Evolutionary conservation across 2,329 filamentous ascomycete genomes (phyloP).

Genomic region (Phyllosticta citrichinensis): DNA sequence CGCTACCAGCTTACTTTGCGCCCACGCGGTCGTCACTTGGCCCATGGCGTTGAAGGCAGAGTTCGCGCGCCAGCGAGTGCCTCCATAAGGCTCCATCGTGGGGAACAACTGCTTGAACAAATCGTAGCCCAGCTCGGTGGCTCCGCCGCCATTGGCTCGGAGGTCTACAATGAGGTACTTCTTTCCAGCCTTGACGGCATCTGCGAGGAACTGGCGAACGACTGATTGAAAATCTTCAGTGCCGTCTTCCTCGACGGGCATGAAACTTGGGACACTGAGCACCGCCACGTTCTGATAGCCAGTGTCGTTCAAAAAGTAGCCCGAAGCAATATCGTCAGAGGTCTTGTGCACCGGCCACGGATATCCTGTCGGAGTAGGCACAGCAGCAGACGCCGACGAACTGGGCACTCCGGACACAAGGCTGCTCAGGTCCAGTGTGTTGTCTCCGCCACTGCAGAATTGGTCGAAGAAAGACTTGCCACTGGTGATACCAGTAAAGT

Average conservation of each 20-base stretch:
- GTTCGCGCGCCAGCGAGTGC: constrained; percentile 38
- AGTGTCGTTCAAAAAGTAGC: constrained; percentile 35
- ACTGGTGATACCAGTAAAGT: constrained; percentile 28
- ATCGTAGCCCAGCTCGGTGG: constrained; percentile 30
- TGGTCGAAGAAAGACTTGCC: constrained; percentile 32
- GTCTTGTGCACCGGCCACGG: constrained; percentile 30
- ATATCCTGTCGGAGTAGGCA: constrained; percentile 25
- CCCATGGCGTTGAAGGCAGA: constrained; percentile 28
- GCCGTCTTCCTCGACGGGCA: constrained; percentile 15
- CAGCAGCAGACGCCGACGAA: constrained; percentile 13
- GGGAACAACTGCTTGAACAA: constrained; percentile 48
- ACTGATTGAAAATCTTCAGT: constrained; percentile 28
- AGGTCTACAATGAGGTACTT: constrained; percentile 57
- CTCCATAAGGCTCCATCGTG: constrained; percentile 32
- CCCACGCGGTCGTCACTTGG: constrained; percentile 2
- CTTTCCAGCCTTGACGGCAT: constrained; percentile 39
- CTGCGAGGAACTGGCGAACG: constrained; percentile 37
- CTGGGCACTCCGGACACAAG: constrained; percentile 12
- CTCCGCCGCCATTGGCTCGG: constrained; percentile 50
- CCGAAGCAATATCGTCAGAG: constrained; percentile 28
- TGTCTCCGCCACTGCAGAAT: constrained; percentile 25
- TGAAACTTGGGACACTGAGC: constrained; percentile 35
- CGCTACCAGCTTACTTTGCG: constrained; percentile 21
- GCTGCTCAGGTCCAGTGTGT: constrained; percentile 7
- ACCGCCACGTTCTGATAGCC: constrained; percentile 37